Evolutionary conservation across 129 eudicot species (phyloP), one percentile per base, ranked within the genome.

Genomic region (Smallanthus sonchifolius): DNA sequence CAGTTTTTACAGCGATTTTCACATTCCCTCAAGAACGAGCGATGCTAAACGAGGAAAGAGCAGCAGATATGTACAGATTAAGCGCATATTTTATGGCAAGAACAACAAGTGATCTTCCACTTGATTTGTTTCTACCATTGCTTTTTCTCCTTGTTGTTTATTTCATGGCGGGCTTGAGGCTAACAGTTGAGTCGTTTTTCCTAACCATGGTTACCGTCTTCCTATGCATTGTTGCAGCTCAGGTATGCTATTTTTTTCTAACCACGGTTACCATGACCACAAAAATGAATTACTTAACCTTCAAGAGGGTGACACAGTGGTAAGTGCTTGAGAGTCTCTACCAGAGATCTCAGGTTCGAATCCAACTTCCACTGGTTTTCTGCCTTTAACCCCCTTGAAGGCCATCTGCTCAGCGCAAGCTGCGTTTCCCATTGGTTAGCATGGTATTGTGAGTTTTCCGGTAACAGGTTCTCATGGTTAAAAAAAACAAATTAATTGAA

Each of bases 11-110:
- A 2, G 98, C 98, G 17, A 94, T 94, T 30, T 94, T 94, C 67
- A 84, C 97, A 73, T 94, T 94, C 80, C 98, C 98, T n/a, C 98
- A 94, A 90, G 97, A 94, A 82, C 83, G 93, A 66, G 97, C 98
- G 5, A 90, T 94, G 98, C 80, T 94, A 35, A 86, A 82, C 74
- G 90, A 94, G 80, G 98, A 94, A 78, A 55, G 97, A 64, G 91
- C 96, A 59, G 98, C 98, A 5, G 97, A 90, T 65, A 94, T 94
- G 98, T 94, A 94, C 75, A 82, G 92, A 75, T 79, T 90, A 42
- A 94, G 98, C 60, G 97, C 98, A 15, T 94, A 94, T 85, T 94
- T 94, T 67, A 54, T 94, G 77, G 98, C 98, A n/a, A 81, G 97
- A 35, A 94, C 88, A 7, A 88, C 98, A 61, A 90, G 96, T 16